Percentiles rank a stretch among this genome's conserved stretches.
phyloP scores from a whole-genome alignment of 75 land plant genomes.

The Larix kaempferi region DNA sequence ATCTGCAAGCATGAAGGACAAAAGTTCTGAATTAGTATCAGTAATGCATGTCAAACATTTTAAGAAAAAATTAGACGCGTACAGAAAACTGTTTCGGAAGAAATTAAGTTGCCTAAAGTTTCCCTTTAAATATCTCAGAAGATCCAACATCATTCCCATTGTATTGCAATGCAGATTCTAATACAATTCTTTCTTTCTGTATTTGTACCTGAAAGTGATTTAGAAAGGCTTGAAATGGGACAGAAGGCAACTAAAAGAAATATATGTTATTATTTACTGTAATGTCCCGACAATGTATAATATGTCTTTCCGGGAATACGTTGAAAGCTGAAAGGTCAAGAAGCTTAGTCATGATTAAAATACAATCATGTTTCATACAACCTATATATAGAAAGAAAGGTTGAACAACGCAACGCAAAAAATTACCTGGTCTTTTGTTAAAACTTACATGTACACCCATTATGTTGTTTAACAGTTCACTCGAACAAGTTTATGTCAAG shows the following conservation, averaged over 20 bases:
- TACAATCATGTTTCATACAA: background rate
- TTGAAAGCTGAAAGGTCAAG: background rate
- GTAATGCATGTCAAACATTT: background rate
- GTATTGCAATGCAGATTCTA: too few species aligned
- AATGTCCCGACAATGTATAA: background rate
- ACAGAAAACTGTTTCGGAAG: background rate
- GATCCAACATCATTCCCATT: background rate
- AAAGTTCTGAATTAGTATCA: background rate
- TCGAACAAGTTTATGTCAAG: background rate
- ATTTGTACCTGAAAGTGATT: background rate
- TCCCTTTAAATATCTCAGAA: background rate
- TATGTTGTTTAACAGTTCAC: background rate
- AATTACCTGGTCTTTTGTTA: background rate
- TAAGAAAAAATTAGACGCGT: background rate
- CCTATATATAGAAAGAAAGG: background rate
- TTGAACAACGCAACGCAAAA: background rate
- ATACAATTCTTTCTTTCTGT: background rate
- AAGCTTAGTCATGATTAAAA: background rate
- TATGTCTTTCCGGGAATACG: background rate
- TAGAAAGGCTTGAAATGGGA: background rate
- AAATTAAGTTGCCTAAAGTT: background rate
- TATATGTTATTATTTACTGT: background rate
- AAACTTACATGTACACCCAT: background rate
- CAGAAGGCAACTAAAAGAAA: background rate
- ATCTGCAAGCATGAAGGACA: conserved; percentile 45